Percentiles rank a stretch among this genome's conserved stretches.
Conservation (phyloP, 305 asterid genomes). For the Rubia balearica region DNA sequence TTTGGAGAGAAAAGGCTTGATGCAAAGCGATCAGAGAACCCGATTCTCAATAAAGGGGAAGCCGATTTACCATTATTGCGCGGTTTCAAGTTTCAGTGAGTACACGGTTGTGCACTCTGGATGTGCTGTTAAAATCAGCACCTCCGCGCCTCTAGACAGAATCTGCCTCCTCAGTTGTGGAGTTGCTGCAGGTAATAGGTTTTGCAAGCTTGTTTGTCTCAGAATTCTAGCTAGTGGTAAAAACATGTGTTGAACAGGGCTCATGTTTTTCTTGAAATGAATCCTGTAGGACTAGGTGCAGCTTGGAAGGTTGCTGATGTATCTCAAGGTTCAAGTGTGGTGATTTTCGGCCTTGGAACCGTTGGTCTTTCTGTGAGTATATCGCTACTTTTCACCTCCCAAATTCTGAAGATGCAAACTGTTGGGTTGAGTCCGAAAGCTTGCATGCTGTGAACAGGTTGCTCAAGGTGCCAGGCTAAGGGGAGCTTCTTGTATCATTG, state of each 20-base stretch:
- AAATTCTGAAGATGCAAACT: neutral
- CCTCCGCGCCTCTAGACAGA: conserved; percentile 78
- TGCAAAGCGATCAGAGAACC: conserved; percentile 80
- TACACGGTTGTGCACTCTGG: conserved; percentile 90
- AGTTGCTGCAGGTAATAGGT: conserved; percentile 64
- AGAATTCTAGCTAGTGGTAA: too few species aligned
- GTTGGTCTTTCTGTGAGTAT: conserved; percentile 90
- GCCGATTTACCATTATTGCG: conserved; percentile 76
- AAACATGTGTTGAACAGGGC: neutral
- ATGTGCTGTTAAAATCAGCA: conserved; percentile 76
- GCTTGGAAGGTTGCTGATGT: conserved; percentile 96
- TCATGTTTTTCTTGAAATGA: neutral
- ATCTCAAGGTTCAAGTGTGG: conserved; percentile 73
- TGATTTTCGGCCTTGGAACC: conserved; percentile 90
- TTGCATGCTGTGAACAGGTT: conserved; percentile 39
- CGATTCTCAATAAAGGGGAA: conserved; percentile 74
- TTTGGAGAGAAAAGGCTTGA: conserved; percentile 77
- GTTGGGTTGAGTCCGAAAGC: conserved; percentile 2
- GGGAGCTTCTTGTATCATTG: conserved; percentile 85
- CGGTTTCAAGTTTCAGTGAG: conserved; percentile 94
- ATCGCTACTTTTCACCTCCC: conserved; percentile 11
- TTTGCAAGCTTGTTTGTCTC: neutral
- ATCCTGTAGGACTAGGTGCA: conserved; percentile 73
- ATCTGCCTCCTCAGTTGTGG: conserved; percentile 98
- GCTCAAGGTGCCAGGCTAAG: conserved; percentile 91